Base-by-base conservation (phyloP, 1,139 yeast species). In the Debaryomyces fabryi region DNA sequence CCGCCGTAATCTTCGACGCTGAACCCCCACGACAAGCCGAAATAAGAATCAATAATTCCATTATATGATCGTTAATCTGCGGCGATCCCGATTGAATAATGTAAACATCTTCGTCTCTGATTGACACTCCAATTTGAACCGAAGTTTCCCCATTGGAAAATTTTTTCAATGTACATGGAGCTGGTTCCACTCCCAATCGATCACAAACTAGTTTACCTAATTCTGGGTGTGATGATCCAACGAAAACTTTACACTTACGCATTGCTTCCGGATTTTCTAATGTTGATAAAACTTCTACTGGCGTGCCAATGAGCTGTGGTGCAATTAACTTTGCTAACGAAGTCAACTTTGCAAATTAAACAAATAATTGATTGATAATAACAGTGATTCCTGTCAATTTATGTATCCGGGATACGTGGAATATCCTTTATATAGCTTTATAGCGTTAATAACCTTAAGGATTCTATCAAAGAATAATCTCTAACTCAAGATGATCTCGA, bases 21-120 rank as follows among this genome's bases (percentile, higher is more conserved):
- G 96, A 88, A 16, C 99, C 99, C 50, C 98, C 97, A 60, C 92
- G 85, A 71, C 98, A 93, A 25, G 98, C 99, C 40, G 96, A 85
- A 38, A 93, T 92, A 59, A 95, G 79, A 53, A 95, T 92, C 62
- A 95, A 78, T 56, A 95, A 75, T 70, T 95, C 99, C 99, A 95
- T 95, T 49, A 95, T 89, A 63, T 91, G 96, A 65, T 95, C 98
- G 64, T 95, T 95, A 56, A 93, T 86, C 47, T 86, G 81, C 21
- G 90, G 86, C 9, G 96, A 87, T 7, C 97, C 97, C 47, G 96
- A 86, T 68, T 95, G 98, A 55, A 93, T 91, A 59, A 95, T 92
- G 64, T 93, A 93, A 36, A 93, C 96, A 65, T 93, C 98, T 65
- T 93, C 97, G 64, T 93, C 98, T 69, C 99, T 83, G 40, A 93